Evolutionary conservation across 306 rosid genomes (phyloP), one percentile per base, ranked within the genome.

Genomic region (Glycyrrhiza uralensis): DNA sequence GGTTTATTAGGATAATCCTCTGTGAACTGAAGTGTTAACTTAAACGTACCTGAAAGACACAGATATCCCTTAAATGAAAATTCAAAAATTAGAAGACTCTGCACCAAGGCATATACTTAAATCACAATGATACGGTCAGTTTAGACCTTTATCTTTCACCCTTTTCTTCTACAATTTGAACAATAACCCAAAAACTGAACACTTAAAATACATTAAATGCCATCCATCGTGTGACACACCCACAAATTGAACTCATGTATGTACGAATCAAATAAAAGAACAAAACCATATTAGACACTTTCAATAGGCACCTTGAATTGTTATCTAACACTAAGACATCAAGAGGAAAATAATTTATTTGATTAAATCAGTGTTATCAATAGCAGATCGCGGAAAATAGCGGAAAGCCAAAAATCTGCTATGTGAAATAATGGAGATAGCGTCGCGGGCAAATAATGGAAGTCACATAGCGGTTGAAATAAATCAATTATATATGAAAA

Each of bases 1-100:
- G 97, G 97, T 79, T 94, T 94, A 65, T 94, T 94, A 26, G 99
- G 99, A 87, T 94, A 94, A 75, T 94, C 99, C 87, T 91, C 97
- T 0, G 90, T 26, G 70, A 91, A 89, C 84, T 94, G 97, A 78
- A 91, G 96, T 3, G 95, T 89, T 93, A 94, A 80, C 69, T 94
- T 91, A 69, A 94, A 94, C 88, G 97, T 94, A 72, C 99, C 99
- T 94, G 85, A 61, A 76, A 28, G 59, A 85, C 35, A 56, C 44
- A 64, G 65, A 55, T 10, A 59, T 5, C 50, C 71, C 18, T 62
- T 17, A 22, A 36, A 76, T 26, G 44, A 66, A 56, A 52, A 26
- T 5, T 42, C 45, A 13, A 35, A 60, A 59, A 7, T 23, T 52
- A 29, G 30, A 59, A 61, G 61, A 45, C 28, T 51, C 32, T 0